A percentile compares a stretch with the other conserved stretches of the same genome.
phyloP scores from a whole-genome alignment of 1,284 basidiomycete species.

The Peniophora sp. region DNA sequence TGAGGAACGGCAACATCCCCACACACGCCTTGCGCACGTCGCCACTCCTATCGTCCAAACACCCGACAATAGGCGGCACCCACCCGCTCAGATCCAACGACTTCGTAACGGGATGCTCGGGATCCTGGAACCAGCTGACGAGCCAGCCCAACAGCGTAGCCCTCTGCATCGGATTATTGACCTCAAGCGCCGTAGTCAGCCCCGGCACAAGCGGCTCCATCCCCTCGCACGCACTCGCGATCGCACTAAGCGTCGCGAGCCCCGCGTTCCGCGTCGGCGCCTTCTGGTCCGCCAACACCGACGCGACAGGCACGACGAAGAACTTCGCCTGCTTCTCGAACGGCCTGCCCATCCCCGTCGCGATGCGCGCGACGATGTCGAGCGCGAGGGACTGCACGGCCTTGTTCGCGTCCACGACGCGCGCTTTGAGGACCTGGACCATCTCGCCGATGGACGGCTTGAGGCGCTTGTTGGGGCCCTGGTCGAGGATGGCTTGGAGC shows the following conservation, averaged over 20 bases:
- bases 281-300: slow-evolving; percentile 92
- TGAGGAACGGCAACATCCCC: slow-evolving; percentile 72
- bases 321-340: slow-evolving; percentile 87
- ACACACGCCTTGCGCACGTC: slow-evolving; percentile 93
- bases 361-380: slow-evolving; percentile 85
- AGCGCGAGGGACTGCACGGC: slow-evolving; percentile 87
- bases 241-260: slow-evolving; percentile 72
- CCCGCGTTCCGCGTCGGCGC: slow-evolving; percentile 78
- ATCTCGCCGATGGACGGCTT: slow-evolving; percentile 95
- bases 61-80: slow-evolving; percentile 65
- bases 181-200: slow-evolving; percentile 76
- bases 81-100: slow-evolving; percentile 73
- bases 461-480: slow-evolving; percentile 86
- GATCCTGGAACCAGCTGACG: slow-evolving; percentile 69
- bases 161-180: slow-evolving; percentile 84
- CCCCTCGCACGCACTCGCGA: slow-evolving; percentile 80
- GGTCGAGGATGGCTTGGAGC: slow-evolving; percentile 78
- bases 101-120: slow-evolving; percentile 48
- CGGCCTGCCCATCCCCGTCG: slow-evolving; percentile 88
- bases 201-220: slow-evolving; percentile 78
- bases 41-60: slow-evolving; percentile 85
- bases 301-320: slow-evolving; percentile 72
- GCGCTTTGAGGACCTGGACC: slow-evolving; percentile 78
- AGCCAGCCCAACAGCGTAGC: slow-evolving; percentile 84
- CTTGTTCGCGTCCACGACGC: slow-evolving; percentile 91